Conservation (phyloP, 2,329 filamentous ascomycete genomes). For the Aspergillus terreus region DNA sequence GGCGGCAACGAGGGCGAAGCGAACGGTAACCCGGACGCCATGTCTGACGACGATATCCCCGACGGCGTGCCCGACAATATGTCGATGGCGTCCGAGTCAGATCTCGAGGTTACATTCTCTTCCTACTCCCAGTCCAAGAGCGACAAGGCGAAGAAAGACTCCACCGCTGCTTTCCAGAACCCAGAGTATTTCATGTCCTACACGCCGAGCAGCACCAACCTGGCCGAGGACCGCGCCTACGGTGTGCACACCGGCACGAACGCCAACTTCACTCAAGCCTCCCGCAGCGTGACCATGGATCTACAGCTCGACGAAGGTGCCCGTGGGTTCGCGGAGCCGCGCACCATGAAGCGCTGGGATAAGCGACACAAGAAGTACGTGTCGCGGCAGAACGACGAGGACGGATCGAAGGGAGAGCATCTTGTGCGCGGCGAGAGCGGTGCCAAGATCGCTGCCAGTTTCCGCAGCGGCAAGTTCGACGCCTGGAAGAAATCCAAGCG, state of each 20-base stretch:
- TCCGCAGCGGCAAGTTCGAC: conserved; percentile 91
- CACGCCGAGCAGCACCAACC: conserved; percentile 73
- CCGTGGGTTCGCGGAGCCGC: conserved; percentile 73
- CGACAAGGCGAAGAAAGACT: conserved; percentile 53
- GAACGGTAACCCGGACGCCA: conserved; percentile 34
- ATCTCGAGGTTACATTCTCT: conserved; percentile 68
- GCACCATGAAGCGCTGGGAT: conserved; percentile 86
- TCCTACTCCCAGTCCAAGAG: conserved; percentile 51
- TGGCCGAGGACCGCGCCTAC: conserved; percentile 87
- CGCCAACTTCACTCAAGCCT: conserved; percentile 79
- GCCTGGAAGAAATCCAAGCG: conserved; percentile 86
- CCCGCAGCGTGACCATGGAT: conserved; percentile 87
- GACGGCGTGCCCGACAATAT: conserved; percentile 44
- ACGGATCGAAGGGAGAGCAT: conserved; percentile 72
- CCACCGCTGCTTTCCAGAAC: conserved; percentile 65
- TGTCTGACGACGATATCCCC: conserved; percentile 36
- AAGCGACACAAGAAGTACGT: conserved; percentile 97
- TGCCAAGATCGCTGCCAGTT: conserved; percentile 90
- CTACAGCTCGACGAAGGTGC: conserved; percentile 79
- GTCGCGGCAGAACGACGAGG: conserved; percentile 84
- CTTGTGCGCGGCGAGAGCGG: conserved; percentile 87
- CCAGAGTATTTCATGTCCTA: conserved; percentile 96
- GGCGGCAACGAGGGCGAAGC: conserved; percentile 23
- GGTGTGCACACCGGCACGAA: conserved; percentile 79
- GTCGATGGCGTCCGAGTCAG: conserved; percentile 58